A percentile compares a stretch with the other conserved stretches of the same genome.
These are phyloP conservation scores for Phoenix roebelenii DNA, from an alignment of 176 grass and related monocot genomes.

Conservation along the genomic window DNA sequence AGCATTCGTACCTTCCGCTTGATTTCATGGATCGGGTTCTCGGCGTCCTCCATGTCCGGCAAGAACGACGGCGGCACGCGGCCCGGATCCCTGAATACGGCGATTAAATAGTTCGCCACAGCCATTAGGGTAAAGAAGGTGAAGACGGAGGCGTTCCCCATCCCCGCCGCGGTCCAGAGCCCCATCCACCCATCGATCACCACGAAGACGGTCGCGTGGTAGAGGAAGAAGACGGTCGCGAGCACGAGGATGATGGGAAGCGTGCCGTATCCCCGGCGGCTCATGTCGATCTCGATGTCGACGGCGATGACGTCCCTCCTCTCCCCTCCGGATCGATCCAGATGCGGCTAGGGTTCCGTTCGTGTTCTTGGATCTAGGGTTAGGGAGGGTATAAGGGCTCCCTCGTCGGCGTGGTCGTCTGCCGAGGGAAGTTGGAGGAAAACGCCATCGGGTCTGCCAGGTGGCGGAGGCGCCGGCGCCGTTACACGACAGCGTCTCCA, in stretches of 20 bases:
- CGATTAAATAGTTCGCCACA: constrained; percentile 48
- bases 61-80: constrained; percentile 76
- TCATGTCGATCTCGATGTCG: too few relatives aligned
- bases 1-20: constrained; percentile 64
- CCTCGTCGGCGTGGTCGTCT: too few relatives aligned
- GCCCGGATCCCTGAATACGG: constrained; percentile 70
- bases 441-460: too few relatives aligned
- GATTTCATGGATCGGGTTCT: constrained; percentile 69
- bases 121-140: constrained; percentile 45
- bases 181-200: constrained; percentile 68
- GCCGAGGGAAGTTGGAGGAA: too few relatives aligned
- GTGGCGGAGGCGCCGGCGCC: background rate
- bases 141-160: constrained; percentile 58
- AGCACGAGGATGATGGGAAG: constrained; percentile 78
- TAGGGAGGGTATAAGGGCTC: too few relatives aligned
- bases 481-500: background rate
- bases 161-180: constrained; percentile 47
- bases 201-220: constrained; percentile 82
- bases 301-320: too few relatives aligned
- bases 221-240: constrained; percentile 62
- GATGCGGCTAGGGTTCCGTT: too few relatives aligned
- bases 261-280: constrained; percentile 60
- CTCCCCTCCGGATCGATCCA: too few relatives aligned
- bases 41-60: constrained; percentile 61
- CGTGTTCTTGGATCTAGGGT: too few relatives aligned